Evolutionary conservation across 306 rosid species (phyloP), one percentile per base, ranked within the genome.

Genomic region (Morella rubra): DNA sequence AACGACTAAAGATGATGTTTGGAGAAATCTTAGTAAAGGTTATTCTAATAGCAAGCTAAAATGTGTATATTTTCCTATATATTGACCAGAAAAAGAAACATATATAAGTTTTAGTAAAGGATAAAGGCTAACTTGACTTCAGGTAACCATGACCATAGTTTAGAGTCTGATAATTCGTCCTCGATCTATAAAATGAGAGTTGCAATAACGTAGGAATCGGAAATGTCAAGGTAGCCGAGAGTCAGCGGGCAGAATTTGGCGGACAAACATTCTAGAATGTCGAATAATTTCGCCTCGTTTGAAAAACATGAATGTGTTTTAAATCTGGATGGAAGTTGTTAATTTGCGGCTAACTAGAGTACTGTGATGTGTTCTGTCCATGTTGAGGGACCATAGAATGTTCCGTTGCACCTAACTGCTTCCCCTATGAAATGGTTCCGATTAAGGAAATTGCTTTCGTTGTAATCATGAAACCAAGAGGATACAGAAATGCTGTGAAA

Each of bases 161-260:
- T 32, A 3, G n/a, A n/a, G n/a, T 2, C 37, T 32, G 37, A 32
- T 32, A 32, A 27, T 60, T 60, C 15, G 67, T 60, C 40, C 44
- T 13, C n/a, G n/a, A n/a, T n/a, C 44, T 61, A 13, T 44, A 61
- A 5, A n/a, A 27, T 27, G 68, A 32, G 44, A 27, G 4, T 60
- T 60, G n/a, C 44, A 60, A 5, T 60, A 32, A 32, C 37, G 44
- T 24, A 13, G 32, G 6, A 32, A 27, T 61, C 13, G 13, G 45
- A 15, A 61, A 61, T 52, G 45, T 32, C 41, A 32, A 14, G 44
- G 37, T 12, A 32, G 37, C 58, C 10, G 14, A 27, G n/a, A 61
- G 68, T 61, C 68, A 32, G 68, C 44, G 37, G 44, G 68, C 44
- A 32, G 68, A 61, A 61, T 61, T 27, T 61, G 45, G 68, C 5